Evolutionary conservation across 208 protist species (phyloP), one percentile per base, ranked within the genome.

Genomic region (Acanthamoeba lenticulata): DNA sequence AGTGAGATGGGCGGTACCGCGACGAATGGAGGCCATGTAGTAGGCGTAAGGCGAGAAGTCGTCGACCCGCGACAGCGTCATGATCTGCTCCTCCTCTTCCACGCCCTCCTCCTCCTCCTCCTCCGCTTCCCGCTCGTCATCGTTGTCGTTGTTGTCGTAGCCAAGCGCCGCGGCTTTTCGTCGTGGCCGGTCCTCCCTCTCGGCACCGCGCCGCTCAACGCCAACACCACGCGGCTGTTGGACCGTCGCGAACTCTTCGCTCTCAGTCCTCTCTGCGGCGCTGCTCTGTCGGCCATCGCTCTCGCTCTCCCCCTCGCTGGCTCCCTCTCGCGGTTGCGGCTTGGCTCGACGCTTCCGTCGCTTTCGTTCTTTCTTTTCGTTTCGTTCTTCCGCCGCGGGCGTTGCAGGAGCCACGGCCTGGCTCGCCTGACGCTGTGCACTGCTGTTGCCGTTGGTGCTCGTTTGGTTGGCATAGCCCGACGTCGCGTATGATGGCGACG

Each of bases 21-120:
- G 15, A 52, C 38, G 74, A 34, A 83, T 83, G 19, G 74, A 83
- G 21, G 74, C 74, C 74, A 83, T 83, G 74, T 83, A 83, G 42
- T 83, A 83, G 36, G 34, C 42, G 74, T 83, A 83, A n/a, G 74
- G 74, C 27, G 74, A 83, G 42, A 83, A 83, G 29, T 52, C 17
- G 42, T 83, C 74, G 1, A 52, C 74, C 40, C 40, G n/a, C 42
- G 29, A 34, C 15, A 34, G 36, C 42, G 29, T 24, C 27, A 52
- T 83, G 27, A 44, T 15, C 40, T 34, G 6, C 42, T 27, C 7
- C 7, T 55, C 5, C 42, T 29, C 42, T 44, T 42, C 67, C 38
- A 42, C 6, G 38, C 17, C 67, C 24, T 83, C 74, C 11, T 83
- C 17, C 21, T 44, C 40, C 0, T 83, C 42, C 21, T 83, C 40